These are phyloP conservation scores for Panicum hallii DNA, from an alignment of 202 grass and related monocot genomes.

Conservation along the genomic window DNA sequence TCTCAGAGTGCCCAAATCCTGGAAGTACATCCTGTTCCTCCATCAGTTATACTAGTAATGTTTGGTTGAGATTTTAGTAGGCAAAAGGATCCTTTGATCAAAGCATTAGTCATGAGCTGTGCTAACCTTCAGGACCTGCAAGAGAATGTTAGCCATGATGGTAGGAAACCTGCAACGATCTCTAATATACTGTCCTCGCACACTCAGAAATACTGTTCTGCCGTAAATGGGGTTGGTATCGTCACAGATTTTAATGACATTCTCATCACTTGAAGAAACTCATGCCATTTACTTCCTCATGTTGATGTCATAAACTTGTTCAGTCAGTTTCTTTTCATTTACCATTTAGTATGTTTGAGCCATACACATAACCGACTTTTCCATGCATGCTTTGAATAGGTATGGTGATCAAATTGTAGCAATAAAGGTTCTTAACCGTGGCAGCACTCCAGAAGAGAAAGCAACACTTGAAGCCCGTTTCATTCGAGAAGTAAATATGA, in stretches of 20 bases:
- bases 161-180: constrained; percentile 5
- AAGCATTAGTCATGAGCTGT: constrained; percentile 11
- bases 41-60: background rate
- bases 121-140: background rate
- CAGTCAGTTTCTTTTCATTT: background rate
- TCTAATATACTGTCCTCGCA: background rate
- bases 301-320: background rate
- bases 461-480: constrained; percentile 93
- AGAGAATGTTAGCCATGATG: constrained; percentile 15
- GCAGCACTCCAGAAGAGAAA: constrained; percentile 72
- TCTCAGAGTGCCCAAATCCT: background rate
- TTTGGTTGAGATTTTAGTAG: constrained; percentile 4
- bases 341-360: background rate
- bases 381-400: constrained; percentile 53
- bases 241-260: constrained; percentile 26
- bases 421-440: constrained; percentile 93
- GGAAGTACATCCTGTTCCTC: background rate
- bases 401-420: constrained; percentile 90
- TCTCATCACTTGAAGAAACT: constrained; percentile 9
- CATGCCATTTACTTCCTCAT: constrained; percentile 12
- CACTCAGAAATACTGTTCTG: constrained; percentile 4
- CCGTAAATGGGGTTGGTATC: background rate
- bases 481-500: constrained; percentile 99
- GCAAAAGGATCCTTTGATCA: background rate
- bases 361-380: constrained; percentile 25